Conservation (phyloP, 768 basidiomycete species). For the Russula compacta region DNA sequence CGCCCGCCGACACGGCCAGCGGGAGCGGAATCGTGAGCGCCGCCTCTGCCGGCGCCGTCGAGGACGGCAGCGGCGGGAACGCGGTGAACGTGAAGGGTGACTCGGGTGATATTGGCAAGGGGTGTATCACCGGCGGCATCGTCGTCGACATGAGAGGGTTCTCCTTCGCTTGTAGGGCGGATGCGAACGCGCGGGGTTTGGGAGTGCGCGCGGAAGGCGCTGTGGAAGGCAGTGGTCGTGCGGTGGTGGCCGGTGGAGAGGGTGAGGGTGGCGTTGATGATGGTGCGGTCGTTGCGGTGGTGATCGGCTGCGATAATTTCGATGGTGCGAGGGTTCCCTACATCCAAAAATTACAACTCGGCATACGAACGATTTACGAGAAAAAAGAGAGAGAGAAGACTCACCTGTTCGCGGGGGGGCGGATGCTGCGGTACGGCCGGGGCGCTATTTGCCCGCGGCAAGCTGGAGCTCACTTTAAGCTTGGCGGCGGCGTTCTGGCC, state of each 20-base stretch:
- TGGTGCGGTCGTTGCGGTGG: slow-evolving; percentile 12
- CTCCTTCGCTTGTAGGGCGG: slow-evolving; percentile 9
- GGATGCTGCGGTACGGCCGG: slow-evolving; percentile 18
- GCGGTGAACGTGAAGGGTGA: slow-evolving; percentile 26
- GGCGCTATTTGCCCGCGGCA: slow-evolving; percentile 20
- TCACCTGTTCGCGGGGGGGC: slow-evolving; percentile 15
- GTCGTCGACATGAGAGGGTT: slow-evolving; percentile 5
- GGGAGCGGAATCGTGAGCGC: slow-evolving; percentile 6
- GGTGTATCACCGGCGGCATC: background rate
- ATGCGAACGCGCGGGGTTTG: slow-evolving; percentile 17
- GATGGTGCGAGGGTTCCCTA: slow-evolving; percentile 31
- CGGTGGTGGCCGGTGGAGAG: slow-evolving; percentile 23
- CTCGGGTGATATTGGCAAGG: slow-evolving; percentile 16
- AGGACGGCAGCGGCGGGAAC: slow-evolving; percentile 6
- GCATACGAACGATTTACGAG: background rate
- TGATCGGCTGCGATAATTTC: slow-evolving; percentile 20
- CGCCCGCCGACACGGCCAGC: slow-evolving; percentile 38
- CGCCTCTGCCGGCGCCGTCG: slow-evolving; percentile 23
- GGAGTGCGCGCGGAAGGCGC: slow-evolving; percentile 16
- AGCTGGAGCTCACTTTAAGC: slow-evolving; percentile 20
- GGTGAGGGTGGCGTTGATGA: slow-evolving; percentile 26
- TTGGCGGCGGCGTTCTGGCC: slow-evolving; percentile 20
- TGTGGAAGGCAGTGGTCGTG: slow-evolving; percentile 13
- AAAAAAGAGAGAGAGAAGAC: slow-evolving; percentile 19
- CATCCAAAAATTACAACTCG: slow-evolving; percentile 18